Base-by-base conservation (phyloP, 768 basidiomycete genomes). In the Hygrophoropsis aurantiaca region DNA sequence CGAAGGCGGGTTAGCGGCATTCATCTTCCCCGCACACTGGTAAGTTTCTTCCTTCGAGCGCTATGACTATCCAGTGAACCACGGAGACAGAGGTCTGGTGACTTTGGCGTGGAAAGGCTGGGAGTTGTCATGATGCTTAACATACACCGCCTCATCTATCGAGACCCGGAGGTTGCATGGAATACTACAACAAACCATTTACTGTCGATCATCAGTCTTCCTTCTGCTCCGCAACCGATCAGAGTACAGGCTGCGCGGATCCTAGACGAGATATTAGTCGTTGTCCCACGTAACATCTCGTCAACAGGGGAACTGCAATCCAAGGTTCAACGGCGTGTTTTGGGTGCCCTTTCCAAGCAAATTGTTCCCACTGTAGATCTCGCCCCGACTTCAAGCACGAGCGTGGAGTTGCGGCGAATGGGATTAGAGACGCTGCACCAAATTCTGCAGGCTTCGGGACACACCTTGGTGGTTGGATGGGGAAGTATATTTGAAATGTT, bases 391-490 rank as follows among this genome's bases (percentile, higher is more conserved):
- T 77, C 74, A 2, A 68, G 67, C 21, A 70, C 76, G 0, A 75
- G 70, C 4, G 81, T 92, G 15, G 94, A 97, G 57, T 72, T 98
- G 32, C 79, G 94, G 20, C 74, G 84, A 19, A 88, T 94, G 81
- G 95, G 93, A 0, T 71, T 94, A 43, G 91, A 95, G 57, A 90
- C 90, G 0, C 67, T 99, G 9, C 90, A 94, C 53, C 81, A 89
- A 54, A 94, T 99, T 44, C 71, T 99, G 9, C 90, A 97, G 61
- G 82, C 85, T 1, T 90, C 91, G 0, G 95, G 91, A 1, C 93
- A 97, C 64, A 93, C 92, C 0, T 74, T 99, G 1, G 80, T 94
- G 7, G 81, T 88, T 11, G 95, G 97, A 0, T 99, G 95, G 95
- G 85, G 88, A 55, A 87, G 77, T 0, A 92, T 97, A 55, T 97